Percentiles rank a stretch among this genome's conserved stretches.
Conservation (phyloP, 768 basidiomycete species). For the Amanita polypyramis region DNA sequence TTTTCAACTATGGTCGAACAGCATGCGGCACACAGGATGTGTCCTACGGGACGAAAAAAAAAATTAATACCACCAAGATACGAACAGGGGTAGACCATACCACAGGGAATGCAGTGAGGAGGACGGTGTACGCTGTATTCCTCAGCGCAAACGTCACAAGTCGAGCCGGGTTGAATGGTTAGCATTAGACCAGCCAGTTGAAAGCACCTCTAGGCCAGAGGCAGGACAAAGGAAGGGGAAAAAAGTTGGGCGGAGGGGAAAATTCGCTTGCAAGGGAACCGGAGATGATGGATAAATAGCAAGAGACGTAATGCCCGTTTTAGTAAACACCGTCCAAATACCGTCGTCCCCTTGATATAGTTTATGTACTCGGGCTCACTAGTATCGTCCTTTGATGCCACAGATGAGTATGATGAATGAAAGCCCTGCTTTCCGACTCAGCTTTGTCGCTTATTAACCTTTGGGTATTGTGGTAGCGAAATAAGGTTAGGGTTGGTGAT, state of each 20-base stretch:
- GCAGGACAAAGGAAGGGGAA: conserved; percentile 27
- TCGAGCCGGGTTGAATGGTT: conserved; percentile 71
- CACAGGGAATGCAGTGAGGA: conserved; percentile 78
- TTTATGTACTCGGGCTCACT: neutral
- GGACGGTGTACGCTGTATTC: conserved; percentile 67
- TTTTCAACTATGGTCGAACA: conserved; percentile 77
- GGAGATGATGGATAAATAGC: conserved; percentile 36
- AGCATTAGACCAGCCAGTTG: conserved; percentile 53
- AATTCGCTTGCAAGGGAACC: conserved; percentile 26
- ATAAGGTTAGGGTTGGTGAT: conserved; percentile 8
- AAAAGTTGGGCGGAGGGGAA: conserved; percentile 28
- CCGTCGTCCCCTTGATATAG: neutral
- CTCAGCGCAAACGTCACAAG: conserved; percentile 87
- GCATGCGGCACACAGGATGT: conserved; percentile 70
- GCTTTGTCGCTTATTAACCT: neutral
- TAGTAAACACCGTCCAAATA: conserved; percentile 4
- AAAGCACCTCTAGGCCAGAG: conserved; percentile 31
- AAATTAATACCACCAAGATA: conserved; percentile 9
- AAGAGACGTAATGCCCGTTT: conserved; percentile 25
- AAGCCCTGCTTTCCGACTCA: neutral
- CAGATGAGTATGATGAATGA: neutral
- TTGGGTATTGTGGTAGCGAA: neutral
- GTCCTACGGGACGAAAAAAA: conserved; percentile 39
- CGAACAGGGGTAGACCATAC: conserved; percentile 30
- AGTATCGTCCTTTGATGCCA: neutral